Conservation (phyloP, 139 green algal genomes). For the Haematococcus sp. region DNA sequence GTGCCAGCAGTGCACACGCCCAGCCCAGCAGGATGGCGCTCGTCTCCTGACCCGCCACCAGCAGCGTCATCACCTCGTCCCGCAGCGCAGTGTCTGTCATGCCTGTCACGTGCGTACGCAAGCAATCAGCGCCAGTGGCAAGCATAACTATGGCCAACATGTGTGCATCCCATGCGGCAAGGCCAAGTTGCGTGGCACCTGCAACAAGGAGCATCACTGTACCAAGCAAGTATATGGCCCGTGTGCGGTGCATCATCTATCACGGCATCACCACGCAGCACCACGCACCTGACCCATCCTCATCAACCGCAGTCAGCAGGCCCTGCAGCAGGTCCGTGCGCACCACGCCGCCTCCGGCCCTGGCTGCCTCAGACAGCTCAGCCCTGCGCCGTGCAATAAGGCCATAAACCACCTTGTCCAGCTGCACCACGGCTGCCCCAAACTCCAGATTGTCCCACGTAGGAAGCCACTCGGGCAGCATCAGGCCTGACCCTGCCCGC, state of each 20-base stretch:
- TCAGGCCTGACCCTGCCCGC: slow-evolving; percentile 43
- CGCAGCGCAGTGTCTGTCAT: slow-evolving; percentile 69
- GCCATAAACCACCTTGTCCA: slow-evolving; percentile 78
- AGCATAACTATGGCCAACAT: no score
- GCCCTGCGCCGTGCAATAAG: slow-evolving; percentile 57
- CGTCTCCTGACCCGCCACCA: slow-evolving; percentile 87
- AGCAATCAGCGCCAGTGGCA: no score
- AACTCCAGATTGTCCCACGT: slow-evolving; percentile 80
- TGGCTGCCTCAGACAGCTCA: slow-evolving; percentile 7
- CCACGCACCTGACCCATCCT: slow-evolving; percentile 37
- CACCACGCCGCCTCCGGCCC: neutral
- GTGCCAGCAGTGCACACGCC: slow-evolving; percentile 66
- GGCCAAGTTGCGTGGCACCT: neutral
- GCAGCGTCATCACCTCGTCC: slow-evolving; percentile 85
- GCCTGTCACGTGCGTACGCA: slow-evolving; percentile 1
- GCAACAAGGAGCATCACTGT: slow-evolving; percentile 15
- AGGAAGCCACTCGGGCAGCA: slow-evolving; percentile 82
- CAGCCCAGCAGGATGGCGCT: slow-evolving; percentile 83
- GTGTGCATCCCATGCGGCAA: neutral
- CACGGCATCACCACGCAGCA: neutral
- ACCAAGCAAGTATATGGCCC: neutral
- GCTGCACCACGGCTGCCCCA: slow-evolving; percentile 61
- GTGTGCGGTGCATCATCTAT: no score
- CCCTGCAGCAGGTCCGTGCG: slow-evolving; percentile 61
- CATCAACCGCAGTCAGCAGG: slow-evolving; percentile 62